Percentiles rank a stretch among this genome's conserved stretches.
Conservation (phyloP, 345 rosid genomes). For the Bruguiera gymnorhiza region DNA sequence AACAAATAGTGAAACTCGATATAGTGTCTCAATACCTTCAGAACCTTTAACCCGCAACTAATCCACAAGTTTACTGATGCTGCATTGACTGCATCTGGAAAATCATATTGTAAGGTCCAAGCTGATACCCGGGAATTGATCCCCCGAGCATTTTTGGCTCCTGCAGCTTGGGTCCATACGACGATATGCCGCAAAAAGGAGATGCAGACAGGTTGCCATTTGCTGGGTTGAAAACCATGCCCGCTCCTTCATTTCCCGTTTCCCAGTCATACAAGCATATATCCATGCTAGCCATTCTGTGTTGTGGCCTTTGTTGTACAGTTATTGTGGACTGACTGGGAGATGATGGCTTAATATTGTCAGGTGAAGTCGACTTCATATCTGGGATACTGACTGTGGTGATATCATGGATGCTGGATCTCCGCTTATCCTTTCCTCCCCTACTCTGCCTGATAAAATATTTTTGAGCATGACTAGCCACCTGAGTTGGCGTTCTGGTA, state of each 20-base stretch:
- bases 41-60: constrained; percentile 3
- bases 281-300: constrained; percentile 16
- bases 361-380: constrained; percentile 4
- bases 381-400: constrained; percentile 13
- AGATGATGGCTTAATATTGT: constrained; percentile 23
- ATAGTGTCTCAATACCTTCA: constrained; percentile 21
- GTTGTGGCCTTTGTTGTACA: constrained; percentile 31
- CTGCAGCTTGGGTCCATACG: constrained; percentile 53
- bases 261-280: constrained; percentile 39
- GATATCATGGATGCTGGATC: constrained; percentile 18
- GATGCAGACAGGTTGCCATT: constrained; percentile 34
- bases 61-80: constrained; percentile 27
- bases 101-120: constrained; percentile 40
- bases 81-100: constrained; percentile 48
- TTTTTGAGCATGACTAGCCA: constrained; percentile 10
- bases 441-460: constrained; percentile 10
- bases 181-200: constrained; percentile 51
- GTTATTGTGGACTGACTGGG: constrained; percentile 42
- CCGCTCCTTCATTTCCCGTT: constrained; percentile 29
- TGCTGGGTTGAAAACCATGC: constrained; percentile 36
- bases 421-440: constrained; percentile 17
- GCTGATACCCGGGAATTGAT: constrained; percentile 45
- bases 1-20: constrained; percentile 9
- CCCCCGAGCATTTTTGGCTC: constrained; percentile 59
- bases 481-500: constrained; percentile 8